Conservation (phyloP, 495 filamentous ascomycete species). For the Physcia stellaris region DNA sequence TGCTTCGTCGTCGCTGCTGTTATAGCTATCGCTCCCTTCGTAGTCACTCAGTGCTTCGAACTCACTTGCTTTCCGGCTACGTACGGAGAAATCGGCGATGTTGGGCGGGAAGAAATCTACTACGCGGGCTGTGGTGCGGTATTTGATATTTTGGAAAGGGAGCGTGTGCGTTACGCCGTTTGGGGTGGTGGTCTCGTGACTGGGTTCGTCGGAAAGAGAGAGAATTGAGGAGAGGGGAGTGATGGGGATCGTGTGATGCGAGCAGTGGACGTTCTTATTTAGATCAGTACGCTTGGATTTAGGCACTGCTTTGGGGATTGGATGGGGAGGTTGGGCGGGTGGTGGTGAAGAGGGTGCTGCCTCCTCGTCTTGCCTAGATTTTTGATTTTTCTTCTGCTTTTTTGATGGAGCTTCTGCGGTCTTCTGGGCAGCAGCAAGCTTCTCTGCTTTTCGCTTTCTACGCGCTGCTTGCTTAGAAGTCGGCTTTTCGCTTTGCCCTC, state of each 20-base stretch:
- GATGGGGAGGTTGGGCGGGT: neutral
- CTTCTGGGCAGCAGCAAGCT: slow-evolving; percentile 7
- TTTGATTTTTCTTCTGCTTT: slow-evolving; percentile 22
- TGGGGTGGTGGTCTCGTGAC: slow-evolving; percentile 27
- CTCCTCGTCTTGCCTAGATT: neutral
- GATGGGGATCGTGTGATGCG: slow-evolving; percentile 16
- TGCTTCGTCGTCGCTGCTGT: slow-evolving; percentile 19
- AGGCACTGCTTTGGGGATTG: slow-evolving; percentile 18
- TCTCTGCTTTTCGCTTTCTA: slow-evolving; percentile 20
- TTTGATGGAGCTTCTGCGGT: slow-evolving; percentile 28
- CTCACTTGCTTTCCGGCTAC: slow-evolving; percentile 25
- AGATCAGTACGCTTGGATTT: slow-evolving; percentile 1
- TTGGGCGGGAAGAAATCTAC: slow-evolving; percentile 66
- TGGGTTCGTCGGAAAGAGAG: slow-evolving; percentile 23
- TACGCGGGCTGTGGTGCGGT: slow-evolving; percentile 52
- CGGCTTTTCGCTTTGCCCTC: slow-evolving; percentile 16
- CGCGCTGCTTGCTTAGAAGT: slow-evolving; percentile 19
- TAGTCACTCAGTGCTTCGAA: slow-evolving; percentile 35
- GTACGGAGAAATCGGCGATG: slow-evolving; percentile 60
- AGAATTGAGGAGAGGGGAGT: slow-evolving; percentile 30
- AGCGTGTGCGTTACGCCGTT: slow-evolving; percentile 31
- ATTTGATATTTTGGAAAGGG: slow-evolving; percentile 66
- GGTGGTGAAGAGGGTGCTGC: neutral
- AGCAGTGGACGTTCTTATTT: slow-evolving; percentile 19
- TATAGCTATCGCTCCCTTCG: slow-evolving; percentile 21